Evolutionary conservation across 768 basidiomycete species (phyloP), one percentile per base, ranked within the genome.

Genomic region (Galerina marginata): DNA sequence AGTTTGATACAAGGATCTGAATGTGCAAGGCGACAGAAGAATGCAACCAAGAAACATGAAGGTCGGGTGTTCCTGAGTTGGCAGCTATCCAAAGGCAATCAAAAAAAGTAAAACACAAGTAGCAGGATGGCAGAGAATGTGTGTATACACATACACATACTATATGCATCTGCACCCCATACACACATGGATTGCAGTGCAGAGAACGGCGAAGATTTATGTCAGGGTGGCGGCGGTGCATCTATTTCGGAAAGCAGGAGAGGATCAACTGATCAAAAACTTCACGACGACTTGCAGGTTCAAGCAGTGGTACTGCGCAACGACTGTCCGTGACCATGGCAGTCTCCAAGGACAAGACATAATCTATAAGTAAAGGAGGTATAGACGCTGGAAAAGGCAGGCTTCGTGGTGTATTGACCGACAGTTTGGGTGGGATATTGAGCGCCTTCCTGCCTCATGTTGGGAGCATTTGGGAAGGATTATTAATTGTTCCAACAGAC

Each of bases 391-490:
- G 7, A 7, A 33, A 33, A 15, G n/a, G 16, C 44, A 45, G 44
- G 9, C 2, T n/a, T n/a, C 16, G 14, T 44, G 43, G 43, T 15
- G 25, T 45, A 15, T 16, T 45, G 29, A 5, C 29, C 7, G 29
- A 33, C 29, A 33, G 29, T 33, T 20, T 33, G 29, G 29, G 25
- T 43, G 25, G 38, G 2, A 49, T 12, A 38, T 52, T 44, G 36
- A 39, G 16, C 43, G 56, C 33, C 48, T 62, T 42, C 36, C 57
- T 6, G 52, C 52, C 38, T 57, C 47, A 54, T 49, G 61, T 58
- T 23, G 39, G 56, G n/a, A 46, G 57, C 38, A 33, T 42, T 12
- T 23, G 47, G 36, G 45, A 49, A 4, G 29, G 15, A n/a, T 39
- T 43, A 43, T 45, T 44, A 37, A 56, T 44, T 36, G 55, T 56